Percentiles rank a stretch among this genome's conserved stretches.
Evolutionary conservation across 164 flowering plant species (phyloP).

Genomic region (Tinospora cordifolia): DNA sequence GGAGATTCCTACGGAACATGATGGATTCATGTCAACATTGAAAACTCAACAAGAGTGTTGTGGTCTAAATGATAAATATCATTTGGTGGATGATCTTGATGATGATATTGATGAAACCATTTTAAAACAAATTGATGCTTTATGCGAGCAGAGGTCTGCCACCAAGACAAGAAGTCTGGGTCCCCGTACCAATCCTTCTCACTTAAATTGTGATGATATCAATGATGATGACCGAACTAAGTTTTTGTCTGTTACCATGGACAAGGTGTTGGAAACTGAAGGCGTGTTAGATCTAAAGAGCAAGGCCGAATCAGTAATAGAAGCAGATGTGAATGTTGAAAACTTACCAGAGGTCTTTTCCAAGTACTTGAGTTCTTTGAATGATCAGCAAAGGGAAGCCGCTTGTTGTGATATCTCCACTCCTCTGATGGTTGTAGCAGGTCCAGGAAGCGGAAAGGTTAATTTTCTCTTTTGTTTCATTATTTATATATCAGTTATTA

Average conservation of each 20-base stretch:
- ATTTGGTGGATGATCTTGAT: slow-evolving; percentile 25
- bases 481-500: neutral
- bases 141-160: slow-evolving; percentile 46
- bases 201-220: slow-evolving; percentile 9
- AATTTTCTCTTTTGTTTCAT: neutral
- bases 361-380: slow-evolving; percentile 55
- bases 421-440: slow-evolving; percentile 90
- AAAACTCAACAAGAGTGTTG: slow-evolving; percentile 15
- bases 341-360: slow-evolving; percentile 52
- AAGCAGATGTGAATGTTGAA: slow-evolving; percentile 8
- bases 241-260: slow-evolving; percentile 10
- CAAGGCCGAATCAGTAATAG: slow-evolving; percentile 6
- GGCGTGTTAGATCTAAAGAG: slow-evolving; percentile 3
- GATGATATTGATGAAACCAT: slow-evolving; percentile 63
- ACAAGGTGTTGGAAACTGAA: slow-evolving; percentile 11
- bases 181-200: neutral
- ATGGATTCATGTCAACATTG: slow-evolving; percentile 13
- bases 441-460: slow-evolving; percentile 99
- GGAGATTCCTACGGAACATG: slow-evolving; percentile 6
- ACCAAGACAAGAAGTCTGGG: slow-evolving; percentile 19
- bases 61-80: slow-evolving; percentile 14
- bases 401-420: slow-evolving; percentile 67
- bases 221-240: neutral
- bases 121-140: slow-evolving; percentile 64
- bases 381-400: slow-evolving; percentile 78